These are phyloP conservation scores for Dendrothele bispora DNA, from an alignment of 768 basidiomycete species.

Conservation along the genomic window DNA sequence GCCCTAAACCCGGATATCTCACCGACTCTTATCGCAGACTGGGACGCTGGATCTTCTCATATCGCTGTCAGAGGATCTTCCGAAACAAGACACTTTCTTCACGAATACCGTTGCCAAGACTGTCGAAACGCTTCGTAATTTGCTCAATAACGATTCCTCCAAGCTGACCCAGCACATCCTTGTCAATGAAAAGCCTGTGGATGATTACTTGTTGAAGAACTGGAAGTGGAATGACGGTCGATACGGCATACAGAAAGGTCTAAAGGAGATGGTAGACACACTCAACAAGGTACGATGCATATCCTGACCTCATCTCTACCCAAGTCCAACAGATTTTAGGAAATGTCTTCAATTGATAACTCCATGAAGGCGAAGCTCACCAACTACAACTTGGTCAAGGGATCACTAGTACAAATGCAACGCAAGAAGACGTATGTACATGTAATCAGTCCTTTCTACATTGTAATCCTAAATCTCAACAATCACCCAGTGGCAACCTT, in stretches of 20 bases:
- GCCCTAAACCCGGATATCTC: slow-evolving; percentile 2
- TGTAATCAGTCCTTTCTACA: slow-evolving; percentile 2
- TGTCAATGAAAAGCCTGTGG: slow-evolving; percentile 77
- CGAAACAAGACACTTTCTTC: slow-evolving; percentile 89
- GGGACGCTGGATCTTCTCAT: slow-evolving; percentile 92
- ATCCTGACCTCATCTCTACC: background rate
- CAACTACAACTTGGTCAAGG: slow-evolving; percentile 93
- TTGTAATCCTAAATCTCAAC: slow-evolving; percentile 2
- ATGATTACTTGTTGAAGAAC: slow-evolving; percentile 72
- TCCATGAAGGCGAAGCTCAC: slow-evolving; percentile 90
- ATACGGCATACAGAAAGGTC: slow-evolving; percentile 79
- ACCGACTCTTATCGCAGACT: slow-evolving; percentile 51
- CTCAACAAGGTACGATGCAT: slow-evolving; percentile 74
- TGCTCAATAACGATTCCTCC: slow-evolving; percentile 83
- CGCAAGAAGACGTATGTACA: slow-evolving; percentile 81
- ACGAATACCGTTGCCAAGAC: slow-evolving; percentile 87
- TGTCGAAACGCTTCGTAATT: slow-evolving; percentile 89
- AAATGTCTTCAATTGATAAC: slow-evolving; percentile 93
- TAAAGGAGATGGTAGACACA: slow-evolving; percentile 82
- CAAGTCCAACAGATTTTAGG: slow-evolving; percentile 44
- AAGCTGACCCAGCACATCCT: slow-evolving; percentile 75
- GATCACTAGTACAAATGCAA: slow-evolving; percentile 86
- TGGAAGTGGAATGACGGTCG: slow-evolving; percentile 97
- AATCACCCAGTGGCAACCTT: slow-evolving; percentile 93
- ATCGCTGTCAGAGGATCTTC: slow-evolving; percentile 86